Evolutionary conservation across 208 protist species (phyloP).

Genomic region (Phytomonas sp.): DNA sequence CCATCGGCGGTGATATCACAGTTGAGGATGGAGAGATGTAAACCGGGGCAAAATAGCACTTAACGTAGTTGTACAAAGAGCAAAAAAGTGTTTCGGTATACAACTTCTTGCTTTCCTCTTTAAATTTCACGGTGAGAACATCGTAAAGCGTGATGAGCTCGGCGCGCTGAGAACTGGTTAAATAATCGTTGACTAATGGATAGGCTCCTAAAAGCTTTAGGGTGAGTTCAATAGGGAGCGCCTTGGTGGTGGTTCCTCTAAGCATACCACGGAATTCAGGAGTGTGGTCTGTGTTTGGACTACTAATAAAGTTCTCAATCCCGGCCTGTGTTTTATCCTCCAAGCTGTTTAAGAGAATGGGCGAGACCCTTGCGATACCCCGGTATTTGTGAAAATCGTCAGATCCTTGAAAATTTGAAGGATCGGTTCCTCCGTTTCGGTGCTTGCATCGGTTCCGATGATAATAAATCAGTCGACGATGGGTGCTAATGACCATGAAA

Average conservation of each 20-base stretch:
- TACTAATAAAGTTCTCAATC: not conserved
- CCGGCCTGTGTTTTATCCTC: too few relatives aligned
- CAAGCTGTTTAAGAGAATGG: too few relatives aligned
- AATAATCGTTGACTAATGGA: slow-evolving; percentile 18
- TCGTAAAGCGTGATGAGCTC: slow-evolving; percentile 27
- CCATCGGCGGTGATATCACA: too few relatives aligned
- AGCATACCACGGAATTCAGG: too few relatives aligned
- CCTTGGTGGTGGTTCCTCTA: too few relatives aligned
- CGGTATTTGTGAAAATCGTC: slow-evolving; percentile 8
- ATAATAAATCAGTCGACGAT: slow-evolving; percentile 35
- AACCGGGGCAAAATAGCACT: slow-evolving; percentile 34
- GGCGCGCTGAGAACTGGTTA: slow-evolving; percentile 10
- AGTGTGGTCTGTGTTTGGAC: not conserved
- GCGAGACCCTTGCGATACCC: too few relatives aligned
- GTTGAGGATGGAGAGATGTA: not conserved
- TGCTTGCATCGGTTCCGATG: slow-evolving; percentile 10
- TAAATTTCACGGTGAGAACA: slow-evolving; percentile 34
- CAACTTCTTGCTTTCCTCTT: slow-evolving; percentile 34
- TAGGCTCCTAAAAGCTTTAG: slow-evolving; percentile 25
- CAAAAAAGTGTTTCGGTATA: slow-evolving; percentile 43
- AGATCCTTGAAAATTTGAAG: slow-evolving; percentile 20
- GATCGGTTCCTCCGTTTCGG: slow-evolving; percentile 16
- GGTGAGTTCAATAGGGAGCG: slow-evolving; percentile 9
- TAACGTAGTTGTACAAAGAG: slow-evolving; percentile 49
- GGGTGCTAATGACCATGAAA: slow-evolving; percentile 52